Conservation (phyloP, 192 early-diverging fungal genomes). For the Podila horticola region DNA sequence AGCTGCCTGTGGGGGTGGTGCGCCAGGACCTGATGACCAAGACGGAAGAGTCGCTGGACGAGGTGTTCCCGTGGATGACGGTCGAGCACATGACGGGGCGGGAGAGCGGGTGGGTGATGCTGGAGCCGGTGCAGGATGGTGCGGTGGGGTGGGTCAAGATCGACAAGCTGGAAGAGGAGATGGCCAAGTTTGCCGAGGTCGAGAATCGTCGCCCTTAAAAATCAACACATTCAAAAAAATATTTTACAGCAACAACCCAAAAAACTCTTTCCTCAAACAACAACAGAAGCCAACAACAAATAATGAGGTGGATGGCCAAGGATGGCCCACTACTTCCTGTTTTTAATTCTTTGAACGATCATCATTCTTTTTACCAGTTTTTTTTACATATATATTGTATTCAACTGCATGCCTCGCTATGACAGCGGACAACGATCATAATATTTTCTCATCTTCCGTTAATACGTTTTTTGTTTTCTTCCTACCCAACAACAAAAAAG, state of each 20-base stretch:
- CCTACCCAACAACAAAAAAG: no score
- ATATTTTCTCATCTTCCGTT: no score
- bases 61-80: constrained; percentile 43
- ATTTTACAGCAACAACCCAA: background rate
- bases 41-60: constrained; percentile 49
- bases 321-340: no score
- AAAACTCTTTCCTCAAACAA: no score
- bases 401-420: no score
- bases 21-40: constrained; percentile 33
- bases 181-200: constrained; percentile 19
- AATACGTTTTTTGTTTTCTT: no score
- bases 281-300: no score
- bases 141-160: constrained; percentile 52
- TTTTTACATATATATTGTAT: no score
- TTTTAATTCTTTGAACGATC: no score
- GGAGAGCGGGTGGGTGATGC: constrained; percentile 50
- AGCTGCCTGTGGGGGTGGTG: constrained; percentile 7
- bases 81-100: constrained; percentile 40
- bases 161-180: constrained; percentile 45
- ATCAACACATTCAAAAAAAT: constrained; percentile 6
- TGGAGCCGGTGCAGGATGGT: constrained; percentile 47
- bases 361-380: no score
- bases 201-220: constrained; percentile 4
- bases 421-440: no score
- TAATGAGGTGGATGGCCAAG: no score